Percentiles rank a stretch among this genome's conserved stretches.
These are phyloP conservation scores for Tricholoma saponaceum DNA, from an alignment of 768 basidiomycete species.

Conservation along the genomic window DNA sequence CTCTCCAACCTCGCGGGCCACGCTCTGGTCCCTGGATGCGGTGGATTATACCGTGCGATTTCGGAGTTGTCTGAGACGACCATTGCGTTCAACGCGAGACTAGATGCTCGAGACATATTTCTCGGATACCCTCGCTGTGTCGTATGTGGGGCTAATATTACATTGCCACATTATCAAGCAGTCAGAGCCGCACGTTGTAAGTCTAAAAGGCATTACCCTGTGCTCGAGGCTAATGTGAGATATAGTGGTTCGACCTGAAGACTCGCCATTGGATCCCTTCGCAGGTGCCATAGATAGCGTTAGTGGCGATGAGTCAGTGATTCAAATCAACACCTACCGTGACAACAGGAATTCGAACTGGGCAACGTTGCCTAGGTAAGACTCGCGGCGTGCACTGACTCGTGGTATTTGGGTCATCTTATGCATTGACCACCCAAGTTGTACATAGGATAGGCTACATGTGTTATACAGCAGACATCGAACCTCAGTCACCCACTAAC, in stretches of 20 bases:
- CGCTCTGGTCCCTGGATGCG: slow-evolving; percentile 18
- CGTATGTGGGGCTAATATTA: neutral
- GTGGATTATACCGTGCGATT: slow-evolving; percentile 11
- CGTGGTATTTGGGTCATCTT: too few species aligned
- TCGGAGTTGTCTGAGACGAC: slow-evolving; percentile 17
- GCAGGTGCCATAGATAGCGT: too few species aligned
- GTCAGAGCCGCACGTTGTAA: neutral
- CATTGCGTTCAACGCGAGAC: slow-evolving; percentile 14
- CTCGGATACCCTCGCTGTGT: slow-evolving; percentile 7
- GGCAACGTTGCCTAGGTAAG: too few species aligned
- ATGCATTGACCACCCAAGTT: too few species aligned
- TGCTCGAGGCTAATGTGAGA: slow-evolving; percentile 6
- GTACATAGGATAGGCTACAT: too few species aligned
- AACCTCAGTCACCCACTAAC: too few species aligned
- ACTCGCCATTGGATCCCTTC: slow-evolving; percentile 18
- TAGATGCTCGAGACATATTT: slow-evolving; percentile 17
- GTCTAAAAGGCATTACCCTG: slow-evolving; percentile 3
- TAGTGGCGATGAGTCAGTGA: too few species aligned
- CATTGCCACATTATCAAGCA: neutral
- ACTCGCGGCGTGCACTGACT: too few species aligned
- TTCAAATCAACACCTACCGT: too few species aligned
- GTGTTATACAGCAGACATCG: too few species aligned
- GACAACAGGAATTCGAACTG: too few species aligned
- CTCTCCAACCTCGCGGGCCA: slow-evolving; percentile 14
- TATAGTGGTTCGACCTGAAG: slow-evolving; percentile 20